Evolutionary conservation across 345 rosid species (phyloP).

Genomic region (Atalantia buxifolia): DNA sequence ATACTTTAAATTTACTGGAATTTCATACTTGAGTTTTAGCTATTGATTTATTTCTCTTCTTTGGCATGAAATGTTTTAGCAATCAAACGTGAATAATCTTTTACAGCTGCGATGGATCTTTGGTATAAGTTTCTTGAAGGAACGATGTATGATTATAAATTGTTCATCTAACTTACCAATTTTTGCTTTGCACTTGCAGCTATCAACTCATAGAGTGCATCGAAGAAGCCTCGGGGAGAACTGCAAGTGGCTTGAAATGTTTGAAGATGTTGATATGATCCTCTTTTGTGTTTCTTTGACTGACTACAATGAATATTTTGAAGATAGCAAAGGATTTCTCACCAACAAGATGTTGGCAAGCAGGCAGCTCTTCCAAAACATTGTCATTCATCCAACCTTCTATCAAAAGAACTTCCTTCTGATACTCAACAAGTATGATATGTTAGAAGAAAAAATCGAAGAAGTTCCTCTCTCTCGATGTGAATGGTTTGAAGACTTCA

Average conservation of each 20-base stretch:
- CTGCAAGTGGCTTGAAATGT: slow-evolving; percentile 81
- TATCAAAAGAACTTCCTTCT: slow-evolving; percentile 73
- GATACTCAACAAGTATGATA: slow-evolving; percentile 73
- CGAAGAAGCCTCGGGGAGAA: slow-evolving; percentile 68
- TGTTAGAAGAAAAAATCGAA: slow-evolving; percentile 68
- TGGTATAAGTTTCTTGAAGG: background rate
- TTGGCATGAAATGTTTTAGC: background rate
- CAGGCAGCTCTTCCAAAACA: slow-evolving; percentile 58
- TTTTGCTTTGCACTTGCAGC: slow-evolving; percentile 37
- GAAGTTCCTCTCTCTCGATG: slow-evolving; percentile 54
- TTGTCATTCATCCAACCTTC: slow-evolving; percentile 55
- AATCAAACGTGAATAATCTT: background rate
- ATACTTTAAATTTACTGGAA: background rate
- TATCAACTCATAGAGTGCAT: slow-evolving; percentile 76
- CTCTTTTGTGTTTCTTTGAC: slow-evolving; percentile 69
- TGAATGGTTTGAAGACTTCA: slow-evolving; percentile 79
- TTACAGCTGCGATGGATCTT: background rate
- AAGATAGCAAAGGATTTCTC: slow-evolving; percentile 47
- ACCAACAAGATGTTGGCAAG: slow-evolving; percentile 81
- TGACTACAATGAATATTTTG: slow-evolving; percentile 50
- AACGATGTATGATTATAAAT: background rate
- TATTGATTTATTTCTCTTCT: no score
- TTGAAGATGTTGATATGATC: slow-evolving; percentile 71
- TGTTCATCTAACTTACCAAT: background rate
- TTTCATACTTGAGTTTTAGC: background rate